phyloP scores from a whole-genome alignment of 1,139 yeast genomes.

The Saccharomyces hybrid region DNA sequence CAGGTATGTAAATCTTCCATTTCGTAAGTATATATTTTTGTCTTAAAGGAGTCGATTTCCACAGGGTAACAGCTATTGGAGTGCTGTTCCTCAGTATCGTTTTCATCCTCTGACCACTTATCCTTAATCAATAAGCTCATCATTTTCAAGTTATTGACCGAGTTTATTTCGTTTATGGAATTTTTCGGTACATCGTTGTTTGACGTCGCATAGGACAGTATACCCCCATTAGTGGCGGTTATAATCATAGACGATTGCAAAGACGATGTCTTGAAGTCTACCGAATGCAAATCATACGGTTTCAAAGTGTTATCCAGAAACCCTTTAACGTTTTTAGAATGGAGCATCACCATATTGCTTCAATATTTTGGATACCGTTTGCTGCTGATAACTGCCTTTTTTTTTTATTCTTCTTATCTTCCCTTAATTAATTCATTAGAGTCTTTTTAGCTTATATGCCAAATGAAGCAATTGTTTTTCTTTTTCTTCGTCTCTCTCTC shows the following conservation, averaged over 20 bases:
- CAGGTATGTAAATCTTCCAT: conserved; percentile 28
- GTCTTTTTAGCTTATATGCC: not conserved
- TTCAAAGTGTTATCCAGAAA: conserved; percentile 11
- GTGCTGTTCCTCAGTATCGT: conserved; percentile 9
- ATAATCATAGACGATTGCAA: conserved; percentile 23
- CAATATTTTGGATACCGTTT: not conserved
- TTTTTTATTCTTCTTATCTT: not conserved
- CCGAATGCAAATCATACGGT: conserved; percentile 10
- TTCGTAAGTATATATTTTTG: conserved; percentile 26
- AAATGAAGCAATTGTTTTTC: not conserved
- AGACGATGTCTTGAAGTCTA: conserved; percentile 10
- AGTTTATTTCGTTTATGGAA: conserved; percentile 8
- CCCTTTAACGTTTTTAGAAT: conserved; percentile 14
- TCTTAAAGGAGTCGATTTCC: conserved; percentile 4
- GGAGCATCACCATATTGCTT: conserved; percentile 10
- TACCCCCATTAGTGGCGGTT: conserved; percentile 24
- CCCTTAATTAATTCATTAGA: not conserved
- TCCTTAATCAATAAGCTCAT: conserved; percentile 29
- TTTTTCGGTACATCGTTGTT: conserved; percentile 1
- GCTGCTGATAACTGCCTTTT: not conserved
- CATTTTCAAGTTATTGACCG: conserved; percentile 26
- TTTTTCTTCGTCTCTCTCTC: not conserved
- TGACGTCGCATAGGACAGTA: conserved; percentile 22
- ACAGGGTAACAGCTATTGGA: conserved; percentile 12
- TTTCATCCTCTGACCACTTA: conserved; percentile 29